Percentiles rank a stretch among this genome's conserved stretches.
Conservation (phyloP, 371 early-diverging fungal genomes). For the Apophysomyces sp. region DNA sequence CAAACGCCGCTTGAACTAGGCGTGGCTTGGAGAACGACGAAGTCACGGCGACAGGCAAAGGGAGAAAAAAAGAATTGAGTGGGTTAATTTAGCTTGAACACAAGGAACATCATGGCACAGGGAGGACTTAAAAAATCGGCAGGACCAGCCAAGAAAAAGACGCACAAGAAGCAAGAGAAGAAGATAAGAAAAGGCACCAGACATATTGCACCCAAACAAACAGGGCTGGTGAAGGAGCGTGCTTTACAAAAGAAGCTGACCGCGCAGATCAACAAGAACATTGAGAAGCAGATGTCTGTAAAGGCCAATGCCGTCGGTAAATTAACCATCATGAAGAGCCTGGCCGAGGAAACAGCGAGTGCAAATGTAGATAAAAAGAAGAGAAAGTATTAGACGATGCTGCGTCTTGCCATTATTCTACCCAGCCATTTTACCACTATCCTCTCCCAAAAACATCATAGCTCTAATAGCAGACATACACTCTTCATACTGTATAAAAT, state of each 20-base stretch:
- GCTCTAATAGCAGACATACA: not conserved
- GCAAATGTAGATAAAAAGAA: constrained; percentile 29
- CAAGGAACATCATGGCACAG: constrained; percentile 45
- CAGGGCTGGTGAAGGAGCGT: constrained; percentile 54
- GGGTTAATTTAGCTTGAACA: no score
- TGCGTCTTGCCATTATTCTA: no score
- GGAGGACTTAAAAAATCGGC: constrained; percentile 48
- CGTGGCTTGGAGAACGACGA: no score
- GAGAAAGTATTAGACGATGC: constrained; percentile 1
- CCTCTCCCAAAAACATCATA: not conserved
- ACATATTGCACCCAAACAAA: constrained; percentile 59
- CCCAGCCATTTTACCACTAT: not conserved
- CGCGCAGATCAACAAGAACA: constrained; percentile 61
- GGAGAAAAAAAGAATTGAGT: no score
- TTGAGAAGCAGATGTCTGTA: constrained; percentile 68
- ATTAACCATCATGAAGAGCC: constrained; percentile 65
- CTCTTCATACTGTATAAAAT: not conserved
- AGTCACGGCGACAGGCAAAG: no score
- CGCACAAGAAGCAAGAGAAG: constrained; percentile 48
- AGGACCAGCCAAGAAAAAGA: constrained; percentile 40
- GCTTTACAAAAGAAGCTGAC: constrained; percentile 59
- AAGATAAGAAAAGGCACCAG: constrained; percentile 61
- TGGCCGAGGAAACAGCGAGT: constrained; percentile 50
- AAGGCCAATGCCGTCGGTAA: constrained; percentile 72
- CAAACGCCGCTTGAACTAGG: not conserved